These are phyloP conservation scores for Coemansia pectinata DNA, from an alignment of 192 early-diverging fungal genomes.

Conservation along the genomic window DNA sequence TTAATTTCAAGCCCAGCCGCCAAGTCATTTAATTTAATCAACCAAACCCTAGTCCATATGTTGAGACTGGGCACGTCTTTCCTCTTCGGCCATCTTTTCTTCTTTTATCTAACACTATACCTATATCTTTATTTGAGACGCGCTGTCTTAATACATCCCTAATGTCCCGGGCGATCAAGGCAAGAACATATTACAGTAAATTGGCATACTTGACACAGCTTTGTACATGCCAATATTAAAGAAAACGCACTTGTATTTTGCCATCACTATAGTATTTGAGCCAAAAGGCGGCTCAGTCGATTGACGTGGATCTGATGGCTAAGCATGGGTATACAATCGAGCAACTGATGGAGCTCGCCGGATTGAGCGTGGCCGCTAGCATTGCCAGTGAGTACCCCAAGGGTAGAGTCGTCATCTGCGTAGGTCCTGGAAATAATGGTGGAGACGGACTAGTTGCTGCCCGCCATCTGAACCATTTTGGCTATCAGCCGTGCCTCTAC, in stretches of 20 bases:
- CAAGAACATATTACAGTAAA: background rate
- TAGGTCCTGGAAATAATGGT: slow-evolving; percentile 94
- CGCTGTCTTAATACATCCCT: background rate
- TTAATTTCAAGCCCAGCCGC: too few relatives aligned
- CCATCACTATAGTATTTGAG: slow-evolving; percentile 32
- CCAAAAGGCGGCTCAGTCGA: slow-evolving; percentile 43
- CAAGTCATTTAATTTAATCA: too few relatives aligned
- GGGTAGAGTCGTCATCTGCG: slow-evolving; percentile 66
- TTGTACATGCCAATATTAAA: background rate
- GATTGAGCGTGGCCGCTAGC: slow-evolving; percentile 87
- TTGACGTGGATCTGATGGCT: slow-evolving; percentile 88
- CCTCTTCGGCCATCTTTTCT: too few relatives aligned
- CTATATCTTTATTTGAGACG: too few relatives aligned
- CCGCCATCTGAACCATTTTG: slow-evolving; percentile 88
- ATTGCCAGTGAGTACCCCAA: slow-evolving; percentile 69
- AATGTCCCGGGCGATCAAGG: slow-evolving; percentile 6
- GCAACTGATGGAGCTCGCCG: slow-evolving; percentile 85
- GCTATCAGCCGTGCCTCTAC: slow-evolving; percentile 74
- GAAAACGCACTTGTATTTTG: background rate
- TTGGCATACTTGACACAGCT: background rate
- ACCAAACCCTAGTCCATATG: too few relatives aligned
- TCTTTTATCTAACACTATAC: too few relatives aligned
- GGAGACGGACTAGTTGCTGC: slow-evolving; percentile 96
- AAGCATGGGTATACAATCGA: slow-evolving; percentile 86
- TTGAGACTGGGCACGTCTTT: too few relatives aligned